Evolutionary conservation across 2,329 filamentous ascomycete genomes (phyloP).

Genomic region (Chaetomium olivaceum): DNA sequence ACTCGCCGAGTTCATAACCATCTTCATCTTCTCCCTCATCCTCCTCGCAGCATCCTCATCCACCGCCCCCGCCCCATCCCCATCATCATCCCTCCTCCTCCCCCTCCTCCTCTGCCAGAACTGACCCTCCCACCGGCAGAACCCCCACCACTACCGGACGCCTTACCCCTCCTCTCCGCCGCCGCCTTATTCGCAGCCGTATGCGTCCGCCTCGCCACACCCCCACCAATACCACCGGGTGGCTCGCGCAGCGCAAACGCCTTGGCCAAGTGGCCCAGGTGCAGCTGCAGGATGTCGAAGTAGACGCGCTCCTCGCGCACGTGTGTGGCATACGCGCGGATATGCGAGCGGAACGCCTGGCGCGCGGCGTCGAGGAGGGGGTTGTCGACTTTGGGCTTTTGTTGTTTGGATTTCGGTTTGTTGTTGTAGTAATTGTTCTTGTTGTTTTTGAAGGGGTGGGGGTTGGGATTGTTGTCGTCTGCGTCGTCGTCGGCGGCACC

Average conservation of each 20-base stretch:
- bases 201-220: slow-evolving; percentile 49
- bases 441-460: slow-evolving; percentile 22
- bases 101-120: slow-evolving; percentile 27
- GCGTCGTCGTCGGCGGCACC: slow-evolving; percentile 10
- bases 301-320: slow-evolving; percentile 78
- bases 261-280: slow-evolving; percentile 92
- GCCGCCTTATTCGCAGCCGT: slow-evolving; percentile 21
- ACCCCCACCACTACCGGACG: slow-evolving; percentile 2
- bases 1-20: slow-evolving; percentile 34
- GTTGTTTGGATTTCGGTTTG: slow-evolving; percentile 18
- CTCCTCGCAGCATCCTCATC: slow-evolving; percentile 61
- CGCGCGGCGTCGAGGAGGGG: slow-evolving; percentile 77
- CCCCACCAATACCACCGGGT: slow-evolving; percentile 74
- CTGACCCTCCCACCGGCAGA: not conserved
- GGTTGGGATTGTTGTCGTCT: slow-evolving; percentile 16
- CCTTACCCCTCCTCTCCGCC: slow-evolving; percentile 26
- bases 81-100: slow-evolving; percentile 41
- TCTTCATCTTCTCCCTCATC: slow-evolving; percentile 42
- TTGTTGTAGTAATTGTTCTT: slow-evolving; percentile 11
- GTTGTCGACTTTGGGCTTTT: slow-evolving; percentile 44
- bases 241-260: slow-evolving; percentile 87
- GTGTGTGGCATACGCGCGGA: slow-evolving; percentile 94
- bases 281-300: slow-evolving; percentile 89
- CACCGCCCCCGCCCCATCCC: slow-evolving; percentile 44
- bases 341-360: slow-evolving; percentile 85